These are phyloP conservation scores for Biscogniauxia sp. DNA, from an alignment of 2,329 filamentous ascomycete genomes.

Conservation along the genomic window DNA sequence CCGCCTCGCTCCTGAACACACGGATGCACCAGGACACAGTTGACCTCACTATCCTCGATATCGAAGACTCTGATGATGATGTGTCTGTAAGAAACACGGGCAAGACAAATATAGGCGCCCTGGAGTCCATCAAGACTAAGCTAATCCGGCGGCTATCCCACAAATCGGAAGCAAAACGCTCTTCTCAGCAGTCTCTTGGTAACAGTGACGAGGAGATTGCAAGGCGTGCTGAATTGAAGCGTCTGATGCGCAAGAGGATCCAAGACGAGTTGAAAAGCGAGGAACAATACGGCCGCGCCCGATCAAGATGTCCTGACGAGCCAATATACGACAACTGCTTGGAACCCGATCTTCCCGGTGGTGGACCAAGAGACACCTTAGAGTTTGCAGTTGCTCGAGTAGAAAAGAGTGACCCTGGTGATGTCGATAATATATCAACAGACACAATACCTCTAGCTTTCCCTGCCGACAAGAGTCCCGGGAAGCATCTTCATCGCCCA, in stretches of 20 bases:
- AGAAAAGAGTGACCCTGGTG: conserved; percentile 13
- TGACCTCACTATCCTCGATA: conserved; percentile 37
- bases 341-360: conserved; percentile 30
- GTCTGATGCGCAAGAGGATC: conserved; percentile 56
- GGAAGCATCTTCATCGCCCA: conserved; percentile 8
- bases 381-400: conserved; percentile 40
- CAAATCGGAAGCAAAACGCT: conserved; percentile 39
- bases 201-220: conserved; percentile 52
- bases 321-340: conserved; percentile 28
- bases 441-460: conserved; percentile 9
- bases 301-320: conserved; percentile 24
- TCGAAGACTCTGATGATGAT: conserved; percentile 38
- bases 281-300: conserved; percentile 35
- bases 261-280: conserved; percentile 55
- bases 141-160: conserved; percentile 47
- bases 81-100: conserved; percentile 11
- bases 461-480: conserved; percentile 7
- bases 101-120: conserved; percentile 35
- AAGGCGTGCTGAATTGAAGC: conserved; percentile 54
- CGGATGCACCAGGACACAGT: conserved; percentile 28
- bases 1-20: conserved; percentile 21
- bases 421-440: conserved; percentile 1
- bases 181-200: conserved; percentile 41
- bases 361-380: conserved; percentile 48
- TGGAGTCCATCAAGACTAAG: conserved; percentile 45